phyloP scores from a whole-genome alignment of 495 filamentous ascomycete genomes.

The Neurospora sp. region DNA sequence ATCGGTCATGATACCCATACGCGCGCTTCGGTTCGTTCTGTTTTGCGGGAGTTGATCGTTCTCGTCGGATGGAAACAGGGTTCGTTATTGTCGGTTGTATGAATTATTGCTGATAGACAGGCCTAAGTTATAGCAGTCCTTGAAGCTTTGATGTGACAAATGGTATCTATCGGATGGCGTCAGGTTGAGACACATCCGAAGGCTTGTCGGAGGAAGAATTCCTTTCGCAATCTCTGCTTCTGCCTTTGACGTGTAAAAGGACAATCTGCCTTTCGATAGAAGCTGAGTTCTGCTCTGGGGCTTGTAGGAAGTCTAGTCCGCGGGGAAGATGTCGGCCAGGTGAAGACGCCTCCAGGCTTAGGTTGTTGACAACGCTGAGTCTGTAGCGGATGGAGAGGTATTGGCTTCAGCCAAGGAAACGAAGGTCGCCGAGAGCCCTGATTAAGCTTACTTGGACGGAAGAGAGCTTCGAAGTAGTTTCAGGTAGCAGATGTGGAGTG shows the following conservation, averaged over 20 bases:
- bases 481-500: conserved; percentile 13
- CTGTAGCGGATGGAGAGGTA: not conserved
- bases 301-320: not conserved
- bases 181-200: not conserved
- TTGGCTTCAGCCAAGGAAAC: not conserved
- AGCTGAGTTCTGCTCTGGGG: not conserved
- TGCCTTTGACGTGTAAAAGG: not conserved
- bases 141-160: not conserved
- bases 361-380: not conserved
- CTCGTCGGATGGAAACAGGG: not conserved
- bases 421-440: not conserved
- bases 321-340: not conserved
- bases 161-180: not conserved
- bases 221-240: not conserved
- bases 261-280: not conserved
- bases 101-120: not conserved
- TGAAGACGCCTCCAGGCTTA: not conserved
- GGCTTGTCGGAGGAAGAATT: not conserved
- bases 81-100: not conserved
- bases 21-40: not conserved
- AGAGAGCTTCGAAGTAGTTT: not conserved
- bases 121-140: not conserved
- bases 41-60: not conserved
- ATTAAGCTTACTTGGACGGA: not conserved
- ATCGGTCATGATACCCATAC: not conserved